Conservation (phyloP, 2,329 filamentous ascomycete species). For the Arachnopeziza araneosa region DNA sequence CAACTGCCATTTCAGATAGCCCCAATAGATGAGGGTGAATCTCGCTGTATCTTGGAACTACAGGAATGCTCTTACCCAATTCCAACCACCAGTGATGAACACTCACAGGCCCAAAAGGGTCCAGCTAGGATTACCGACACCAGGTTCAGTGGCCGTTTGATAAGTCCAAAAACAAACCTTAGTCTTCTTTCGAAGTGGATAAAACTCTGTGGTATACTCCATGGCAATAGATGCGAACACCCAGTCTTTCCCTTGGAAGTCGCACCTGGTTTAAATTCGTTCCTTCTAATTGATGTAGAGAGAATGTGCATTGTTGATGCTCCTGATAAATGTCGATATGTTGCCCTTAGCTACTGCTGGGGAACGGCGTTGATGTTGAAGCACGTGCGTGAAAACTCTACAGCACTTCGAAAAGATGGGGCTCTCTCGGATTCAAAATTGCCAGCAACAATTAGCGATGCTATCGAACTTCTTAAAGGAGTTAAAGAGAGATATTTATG, state of each 20-base stretch:
- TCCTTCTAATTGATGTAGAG: neutral
- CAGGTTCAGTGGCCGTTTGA: neutral
- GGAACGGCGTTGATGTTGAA: neutral
- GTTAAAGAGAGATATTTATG: too few relatives aligned
- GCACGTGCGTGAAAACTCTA: neutral
- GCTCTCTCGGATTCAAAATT: too few relatives aligned
- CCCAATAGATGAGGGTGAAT: too few relatives aligned
- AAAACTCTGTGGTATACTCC: neutral
- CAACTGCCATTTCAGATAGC: too few relatives aligned
- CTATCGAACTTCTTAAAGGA: too few relatives aligned
- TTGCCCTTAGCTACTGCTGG: constrained; percentile 18
- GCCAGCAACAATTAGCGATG: too few relatives aligned
- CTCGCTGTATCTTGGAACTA: too few relatives aligned
- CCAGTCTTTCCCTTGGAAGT: neutral
- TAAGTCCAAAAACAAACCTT: neutral
- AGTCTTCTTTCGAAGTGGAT: neutral
- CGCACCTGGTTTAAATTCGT: neutral
- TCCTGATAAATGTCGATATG: constrained; percentile 3
- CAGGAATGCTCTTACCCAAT: too few relatives aligned
- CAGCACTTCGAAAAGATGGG: neutral
- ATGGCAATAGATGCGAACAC: neutral
- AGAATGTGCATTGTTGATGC: neutral
- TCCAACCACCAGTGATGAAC: too few relatives aligned
- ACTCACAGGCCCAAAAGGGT: too few relatives aligned
- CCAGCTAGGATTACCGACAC: too few relatives aligned